A percentile compares a stretch with the other conserved stretches of the same genome.
phyloP scores from a whole-genome alignment of 1,284 basidiomycete genomes.

The Ceratobasidium sp. region DNA sequence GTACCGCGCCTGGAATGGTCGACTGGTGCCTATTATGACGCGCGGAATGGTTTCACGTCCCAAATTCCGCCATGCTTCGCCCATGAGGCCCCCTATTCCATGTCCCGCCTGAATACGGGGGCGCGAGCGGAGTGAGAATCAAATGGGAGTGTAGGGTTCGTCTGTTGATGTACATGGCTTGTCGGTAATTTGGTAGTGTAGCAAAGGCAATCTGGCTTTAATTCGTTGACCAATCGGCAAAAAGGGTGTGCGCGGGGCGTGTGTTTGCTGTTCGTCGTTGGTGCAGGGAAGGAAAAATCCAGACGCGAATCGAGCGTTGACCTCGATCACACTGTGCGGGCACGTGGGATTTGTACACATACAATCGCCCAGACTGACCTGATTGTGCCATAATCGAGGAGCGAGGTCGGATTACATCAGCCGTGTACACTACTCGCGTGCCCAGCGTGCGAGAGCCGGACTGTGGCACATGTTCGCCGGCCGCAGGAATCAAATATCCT shows the following conservation, averaged over 20 bases:
- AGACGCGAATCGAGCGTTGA: conserved; percentile 23
- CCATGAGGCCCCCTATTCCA: conserved; percentile 46
- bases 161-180: conserved; percentile 23
- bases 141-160: conserved; percentile 8
- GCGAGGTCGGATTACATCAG: conserved; percentile 37
- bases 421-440: conserved; percentile 31
- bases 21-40: conserved; percentile 46
- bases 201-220: conserved; percentile 28
- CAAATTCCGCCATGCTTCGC: conserved; percentile 38
- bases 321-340: conserved; percentile 31
- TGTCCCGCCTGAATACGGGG: conserved; percentile 33
- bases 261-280: not conserved
- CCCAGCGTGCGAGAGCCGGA: conserved; percentile 26
- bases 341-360: conserved; percentile 36
- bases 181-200: not conserved
- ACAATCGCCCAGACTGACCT: conserved; percentile 31
- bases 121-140: conserved; percentile 42
- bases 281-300: conserved; percentile 16
- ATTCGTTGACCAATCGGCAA: not conserved
- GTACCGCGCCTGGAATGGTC: conserved; percentile 36
- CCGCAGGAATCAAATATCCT: conserved; percentile 36
- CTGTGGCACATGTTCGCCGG: conserved; percentile 22
- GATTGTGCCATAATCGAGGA: conserved; percentile 45
- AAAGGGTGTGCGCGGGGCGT: conserved; percentile 4
- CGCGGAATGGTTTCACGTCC: conserved; percentile 41